Conservation (phyloP, 2,329 filamentous ascomycete species). For the Hypomyces rosellus region DNA sequence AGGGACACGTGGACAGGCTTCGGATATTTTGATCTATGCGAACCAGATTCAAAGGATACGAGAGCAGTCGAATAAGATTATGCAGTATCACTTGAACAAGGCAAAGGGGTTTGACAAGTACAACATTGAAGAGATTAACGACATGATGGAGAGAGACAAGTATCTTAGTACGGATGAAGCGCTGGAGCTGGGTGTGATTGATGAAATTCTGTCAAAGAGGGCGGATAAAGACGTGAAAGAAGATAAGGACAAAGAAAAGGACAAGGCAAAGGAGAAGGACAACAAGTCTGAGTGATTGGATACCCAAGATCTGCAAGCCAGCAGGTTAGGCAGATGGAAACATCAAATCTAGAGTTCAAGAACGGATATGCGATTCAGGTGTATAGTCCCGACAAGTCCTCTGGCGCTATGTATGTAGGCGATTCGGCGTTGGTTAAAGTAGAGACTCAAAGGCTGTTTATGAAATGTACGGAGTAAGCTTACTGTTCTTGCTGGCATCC, state of each 20-base stretch:
- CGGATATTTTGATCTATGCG: constrained; percentile 92
- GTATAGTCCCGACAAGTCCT: too few species aligned
- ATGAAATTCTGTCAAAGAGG: constrained; percentile 73
- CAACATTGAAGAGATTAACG: constrained; percentile 76
- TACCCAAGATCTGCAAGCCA: background rate
- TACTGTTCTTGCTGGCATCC: too few species aligned
- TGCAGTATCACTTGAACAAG: constrained; percentile 76
- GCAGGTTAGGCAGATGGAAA: too few species aligned
- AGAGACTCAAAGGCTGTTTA: too few species aligned
- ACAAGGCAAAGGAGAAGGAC: constrained; percentile 16
- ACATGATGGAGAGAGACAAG: constrained; percentile 94
- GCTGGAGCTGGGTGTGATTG: constrained; percentile 82
- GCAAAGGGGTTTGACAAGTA: constrained; percentile 69
- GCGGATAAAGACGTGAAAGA: constrained; percentile 34
- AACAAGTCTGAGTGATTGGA: constrained; percentile 7
- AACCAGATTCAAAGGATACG: constrained; percentile 90
- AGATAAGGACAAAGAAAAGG: constrained; percentile 8
- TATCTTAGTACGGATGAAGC: constrained; percentile 89
- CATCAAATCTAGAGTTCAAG: too few species aligned
- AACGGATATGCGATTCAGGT: too few species aligned
- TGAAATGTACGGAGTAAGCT: too few species aligned
- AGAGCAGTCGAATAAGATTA: constrained; percentile 83
- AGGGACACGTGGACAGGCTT: constrained; percentile 57
- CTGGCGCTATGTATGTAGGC: too few species aligned
- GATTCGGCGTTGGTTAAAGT: too few species aligned